Percentiles rank a stretch among this genome's conserved stretches.
phyloP scores from a whole-genome alignment of 2,329 filamentous ascomycete species.

The Fusarium coicis region DNA sequence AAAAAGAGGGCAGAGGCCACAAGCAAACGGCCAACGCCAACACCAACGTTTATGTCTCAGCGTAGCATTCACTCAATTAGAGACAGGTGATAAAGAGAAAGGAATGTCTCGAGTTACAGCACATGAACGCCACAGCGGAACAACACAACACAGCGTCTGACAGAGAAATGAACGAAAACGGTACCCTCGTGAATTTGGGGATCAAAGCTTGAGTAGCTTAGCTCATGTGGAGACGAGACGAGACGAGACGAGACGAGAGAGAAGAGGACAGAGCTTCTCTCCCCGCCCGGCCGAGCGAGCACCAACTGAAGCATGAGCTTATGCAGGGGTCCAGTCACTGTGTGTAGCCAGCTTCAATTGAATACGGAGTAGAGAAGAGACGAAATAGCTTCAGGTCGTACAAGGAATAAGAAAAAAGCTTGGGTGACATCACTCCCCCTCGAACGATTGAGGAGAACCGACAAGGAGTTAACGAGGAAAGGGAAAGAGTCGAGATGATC shows the following conservation, averaged over 20 bases:
- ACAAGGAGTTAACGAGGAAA: background rate
- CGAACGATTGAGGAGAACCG: constrained; percentile 27
- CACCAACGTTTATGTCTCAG: background rate
- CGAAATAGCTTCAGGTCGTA: constrained; percentile 20
- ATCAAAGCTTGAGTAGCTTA: background rate
- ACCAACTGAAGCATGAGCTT: background rate
- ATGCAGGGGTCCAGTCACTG: background rate
- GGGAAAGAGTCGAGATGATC: constrained; percentile 11
- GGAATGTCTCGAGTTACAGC: constrained; percentile 1
- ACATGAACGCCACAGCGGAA: constrained; percentile 17
- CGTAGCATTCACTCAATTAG: background rate
- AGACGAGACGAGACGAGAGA: background rate
- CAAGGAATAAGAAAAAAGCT: background rate
- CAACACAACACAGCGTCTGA: background rate
- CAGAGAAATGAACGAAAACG: background rate
- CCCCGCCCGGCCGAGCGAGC: background rate
- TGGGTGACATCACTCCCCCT: constrained; percentile 32
- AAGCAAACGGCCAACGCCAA: background rate
- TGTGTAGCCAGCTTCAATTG: background rate
- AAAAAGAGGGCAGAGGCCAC: constrained; percentile 9
- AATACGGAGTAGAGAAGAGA: too few species aligned
- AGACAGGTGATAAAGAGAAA: background rate
- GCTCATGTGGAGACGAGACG: background rate
- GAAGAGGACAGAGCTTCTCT: background rate
- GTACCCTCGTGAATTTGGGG: background rate